Percentiles rank a stretch among this genome's conserved stretches.
phyloP scores from a whole-genome alignment of 2,329 filamentous ascomycete species.

The Alternaria infectoria region DNA sequence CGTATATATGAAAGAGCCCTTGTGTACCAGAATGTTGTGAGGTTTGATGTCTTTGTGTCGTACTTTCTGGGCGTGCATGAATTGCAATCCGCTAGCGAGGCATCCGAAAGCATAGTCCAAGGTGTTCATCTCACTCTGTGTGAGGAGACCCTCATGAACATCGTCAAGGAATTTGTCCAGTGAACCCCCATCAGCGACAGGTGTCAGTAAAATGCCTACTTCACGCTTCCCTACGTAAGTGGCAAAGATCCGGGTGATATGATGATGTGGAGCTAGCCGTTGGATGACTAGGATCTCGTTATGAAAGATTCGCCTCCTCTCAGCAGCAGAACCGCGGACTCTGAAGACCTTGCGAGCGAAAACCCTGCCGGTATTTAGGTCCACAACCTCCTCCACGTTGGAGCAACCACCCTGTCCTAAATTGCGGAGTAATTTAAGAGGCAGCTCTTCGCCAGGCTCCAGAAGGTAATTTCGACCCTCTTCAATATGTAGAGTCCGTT shows the following conservation, averaged over 20 bases:
- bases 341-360: background rate
- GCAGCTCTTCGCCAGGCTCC: background rate
- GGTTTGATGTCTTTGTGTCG: constrained; percentile 31
- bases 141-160: background rate
- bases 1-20: constrained; percentile 17
- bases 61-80: constrained; percentile 17
- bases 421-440: background rate
- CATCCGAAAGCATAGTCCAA: constrained; percentile 14
- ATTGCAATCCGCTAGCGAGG: constrained; percentile 17
- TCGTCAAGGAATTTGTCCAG: background rate
- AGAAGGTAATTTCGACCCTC: background rate
- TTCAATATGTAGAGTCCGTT: background rate
- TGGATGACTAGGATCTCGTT: background rate
- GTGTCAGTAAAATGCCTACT: background rate
- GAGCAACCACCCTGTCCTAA: background rate
- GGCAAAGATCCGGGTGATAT: background rate
- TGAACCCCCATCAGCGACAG: background rate
- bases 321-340: accelerated
- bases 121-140: accelerated
- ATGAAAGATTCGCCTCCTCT: background rate
- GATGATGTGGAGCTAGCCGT: background rate
- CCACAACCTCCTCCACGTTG: background rate
- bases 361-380: background rate
- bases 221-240: background rate
- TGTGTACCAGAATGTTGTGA: constrained; percentile 25